Conservation (phyloP, 306 rosid species). For the Nissolia schottii region DNA sequence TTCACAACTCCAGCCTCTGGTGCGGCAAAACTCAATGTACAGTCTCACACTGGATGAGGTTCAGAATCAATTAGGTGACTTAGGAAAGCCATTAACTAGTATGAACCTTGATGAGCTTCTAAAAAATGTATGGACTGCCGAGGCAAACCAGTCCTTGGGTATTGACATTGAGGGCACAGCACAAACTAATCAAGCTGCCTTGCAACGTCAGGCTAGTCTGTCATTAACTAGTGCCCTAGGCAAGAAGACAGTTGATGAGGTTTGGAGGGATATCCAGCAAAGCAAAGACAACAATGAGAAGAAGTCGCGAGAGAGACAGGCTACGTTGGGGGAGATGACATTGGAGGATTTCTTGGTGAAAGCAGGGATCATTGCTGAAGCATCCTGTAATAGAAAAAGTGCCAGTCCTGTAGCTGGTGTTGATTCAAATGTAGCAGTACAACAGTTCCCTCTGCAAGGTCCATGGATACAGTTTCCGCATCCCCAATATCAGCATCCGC, state of each 20-base stretch:
- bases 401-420: slow-evolving; percentile 33
- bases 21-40: slow-evolving; percentile 72
- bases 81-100: slow-evolving; percentile 86
- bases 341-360: slow-evolving; percentile 91
- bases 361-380: slow-evolving; percentile 78
- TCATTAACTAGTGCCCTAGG: slow-evolving; percentile 62
- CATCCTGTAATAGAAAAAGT: slow-evolving; percentile 40
- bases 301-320: slow-evolving; percentile 58
- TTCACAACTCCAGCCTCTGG: slow-evolving; percentile 57
- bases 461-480: slow-evolving; percentile 79
- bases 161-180: slow-evolving; percentile 44
- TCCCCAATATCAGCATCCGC: slow-evolving; percentile 67
- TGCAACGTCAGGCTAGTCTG: slow-evolving; percentile 71
- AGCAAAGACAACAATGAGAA: slow-evolving; percentile 44
- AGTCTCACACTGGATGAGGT: slow-evolving; percentile 89
- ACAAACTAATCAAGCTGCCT: slow-evolving; percentile 43
- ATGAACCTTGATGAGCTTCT: slow-evolving; percentile 99
- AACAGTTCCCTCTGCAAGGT: slow-evolving; percentile 58
- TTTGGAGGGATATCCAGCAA: slow-evolving; percentile 92
- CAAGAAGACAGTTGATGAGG: slow-evolving; percentile 95
- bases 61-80: slow-evolving; percentile 85
- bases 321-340: slow-evolving; percentile 94
- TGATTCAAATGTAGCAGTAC: slow-evolving; percentile 40
- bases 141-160: slow-evolving; percentile 59
- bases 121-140: slow-evolving; percentile 77